These are phyloP conservation scores for Tetrapisispora namnaoensis DNA, from an alignment of 805 yeast species.

Conservation along the genomic window DNA sequence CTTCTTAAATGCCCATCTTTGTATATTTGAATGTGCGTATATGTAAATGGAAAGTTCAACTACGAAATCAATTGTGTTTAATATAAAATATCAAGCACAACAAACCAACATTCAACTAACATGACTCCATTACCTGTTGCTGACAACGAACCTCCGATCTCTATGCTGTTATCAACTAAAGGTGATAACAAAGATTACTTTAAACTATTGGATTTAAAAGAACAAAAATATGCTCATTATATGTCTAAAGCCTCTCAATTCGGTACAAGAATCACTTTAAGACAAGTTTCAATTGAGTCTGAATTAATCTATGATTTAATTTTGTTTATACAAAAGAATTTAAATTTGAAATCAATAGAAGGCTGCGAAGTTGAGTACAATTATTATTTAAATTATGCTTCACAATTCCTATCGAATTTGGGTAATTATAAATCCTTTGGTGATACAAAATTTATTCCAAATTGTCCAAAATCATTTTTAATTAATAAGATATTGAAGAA, in stretches of 20 bases:
- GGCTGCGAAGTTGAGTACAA: constrained; percentile 28
- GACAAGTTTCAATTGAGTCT: constrained; percentile 77
- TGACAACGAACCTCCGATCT: constrained; percentile 59
- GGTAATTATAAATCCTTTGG: constrained; percentile 85
- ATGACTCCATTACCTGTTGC: constrained; percentile 26
- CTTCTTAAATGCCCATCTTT: too few species aligned
- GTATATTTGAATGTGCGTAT: too few species aligned
- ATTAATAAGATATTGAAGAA: neutral
- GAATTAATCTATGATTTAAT: constrained; percentile 67
- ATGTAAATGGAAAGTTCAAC: too few species aligned
- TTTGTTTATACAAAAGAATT: constrained; percentile 42
- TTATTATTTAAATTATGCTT: constrained; percentile 58
- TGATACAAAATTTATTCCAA: constrained; percentile 76
- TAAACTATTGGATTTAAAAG: constrained; percentile 47
- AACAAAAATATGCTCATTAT: constrained; percentile 71
- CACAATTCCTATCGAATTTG: constrained; percentile 63
- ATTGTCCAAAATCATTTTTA: constrained; percentile 40
- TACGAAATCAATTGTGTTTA: too few species aligned
- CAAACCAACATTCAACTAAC: neutral
- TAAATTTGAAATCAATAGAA: constrained; percentile 34
- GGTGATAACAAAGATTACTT: constrained; percentile 63
- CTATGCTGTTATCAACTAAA: constrained; percentile 47
- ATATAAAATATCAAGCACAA: too few species aligned
- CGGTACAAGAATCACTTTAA: constrained; percentile 69
- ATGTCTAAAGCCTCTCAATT: constrained; percentile 75